These are phyloP conservation scores for Salmacisia buchloeana DNA, from an alignment of 1,284 basidiomycete species.

Conservation along the genomic window DNA sequence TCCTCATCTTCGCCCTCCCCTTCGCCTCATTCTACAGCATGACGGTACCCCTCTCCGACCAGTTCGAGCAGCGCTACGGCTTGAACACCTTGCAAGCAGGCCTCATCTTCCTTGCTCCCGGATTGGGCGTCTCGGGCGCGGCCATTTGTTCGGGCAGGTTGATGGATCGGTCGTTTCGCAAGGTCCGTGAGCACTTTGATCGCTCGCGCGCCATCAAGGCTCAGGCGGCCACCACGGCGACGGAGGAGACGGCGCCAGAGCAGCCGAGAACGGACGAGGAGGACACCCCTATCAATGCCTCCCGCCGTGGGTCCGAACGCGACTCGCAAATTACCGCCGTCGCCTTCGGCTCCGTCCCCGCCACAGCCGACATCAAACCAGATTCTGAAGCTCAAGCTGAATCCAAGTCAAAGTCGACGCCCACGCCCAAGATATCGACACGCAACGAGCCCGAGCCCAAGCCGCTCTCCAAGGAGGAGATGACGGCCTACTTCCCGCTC, in stretches of 20 bases:
- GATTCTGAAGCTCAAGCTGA: not conserved
- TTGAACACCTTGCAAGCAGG: not conserved
- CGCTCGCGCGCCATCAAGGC: too few relatives aligned
- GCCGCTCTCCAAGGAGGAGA: not conserved
- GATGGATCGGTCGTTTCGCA: not conserved
- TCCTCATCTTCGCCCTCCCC: not conserved
- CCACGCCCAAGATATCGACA: not conserved
- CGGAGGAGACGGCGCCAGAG: not conserved
- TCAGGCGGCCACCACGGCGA: too few relatives aligned
- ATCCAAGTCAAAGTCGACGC: not conserved
- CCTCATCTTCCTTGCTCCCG: constrained; percentile 6
- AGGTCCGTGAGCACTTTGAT: not conserved
- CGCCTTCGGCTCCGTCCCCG: too few relatives aligned
- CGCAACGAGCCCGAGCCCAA: not conserved
- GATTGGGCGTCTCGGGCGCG: not conserved
- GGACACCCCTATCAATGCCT: too few relatives aligned
- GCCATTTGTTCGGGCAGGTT: not conserved
- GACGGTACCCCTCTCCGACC: not conserved
- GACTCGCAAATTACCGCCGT: too few relatives aligned
- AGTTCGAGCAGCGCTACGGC: constrained; percentile 8
- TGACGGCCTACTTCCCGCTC: not conserved
- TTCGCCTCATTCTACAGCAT: not conserved
- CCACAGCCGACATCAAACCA: too few relatives aligned
- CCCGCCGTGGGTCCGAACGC: too few relatives aligned
- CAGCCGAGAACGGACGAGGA: too few relatives aligned